Base-by-base conservation (phyloP, 2,329 filamentous ascomycete species). In the Ascochyta lentis region DNA sequence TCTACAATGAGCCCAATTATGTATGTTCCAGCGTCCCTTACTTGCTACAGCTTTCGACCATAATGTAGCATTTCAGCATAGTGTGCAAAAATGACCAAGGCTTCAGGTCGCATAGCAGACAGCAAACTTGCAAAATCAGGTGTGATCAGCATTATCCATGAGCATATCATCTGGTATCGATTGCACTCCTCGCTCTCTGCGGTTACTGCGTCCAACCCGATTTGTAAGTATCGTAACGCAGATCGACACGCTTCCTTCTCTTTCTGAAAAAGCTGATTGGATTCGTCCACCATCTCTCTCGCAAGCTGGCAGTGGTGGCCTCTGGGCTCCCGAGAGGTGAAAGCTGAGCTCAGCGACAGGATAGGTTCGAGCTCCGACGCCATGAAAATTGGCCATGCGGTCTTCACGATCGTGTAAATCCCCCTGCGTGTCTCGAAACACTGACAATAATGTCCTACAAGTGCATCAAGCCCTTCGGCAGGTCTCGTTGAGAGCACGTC, bases 21-120 rank as follows among this genome's bases (percentile, higher is more conserved):
- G 19, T 62, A 62, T 27, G 10, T 26, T 23, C 68, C 68, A 8
- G 61, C 60, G 44, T 66, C 49, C 4, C 49, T 49, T 35, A 68
- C 60, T 41, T 69, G 66, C 65, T 64, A 68, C 38, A 65, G 43
- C 10, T 42, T 44, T 41, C 49, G 49, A 4, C 60, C 63, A 41
- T 64, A 72, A 56, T 82, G 78, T n/a, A 83, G 67, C 38, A 84
- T 61, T 4, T 82, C 75, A 10, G 80, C 80, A 46, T 82, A 83
- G 60, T 83, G 77, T 6, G 79, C 81, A 22, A 84, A 66, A 6
- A 84, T 75, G 10, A 81, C 69, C 23, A 84, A 67, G 1, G 79
- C 79, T 59, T 81, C 80, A 0, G 77, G 75, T 3, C 68, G 60
- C 34, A 71, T 68, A 31, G 65, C 55, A 13, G 71, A 66, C 7